Evolutionary conservation across 768 basidiomycete genomes (phyloP), one percentile per base, ranked within the genome.

Genomic region (Leccinum boreale): DNA sequence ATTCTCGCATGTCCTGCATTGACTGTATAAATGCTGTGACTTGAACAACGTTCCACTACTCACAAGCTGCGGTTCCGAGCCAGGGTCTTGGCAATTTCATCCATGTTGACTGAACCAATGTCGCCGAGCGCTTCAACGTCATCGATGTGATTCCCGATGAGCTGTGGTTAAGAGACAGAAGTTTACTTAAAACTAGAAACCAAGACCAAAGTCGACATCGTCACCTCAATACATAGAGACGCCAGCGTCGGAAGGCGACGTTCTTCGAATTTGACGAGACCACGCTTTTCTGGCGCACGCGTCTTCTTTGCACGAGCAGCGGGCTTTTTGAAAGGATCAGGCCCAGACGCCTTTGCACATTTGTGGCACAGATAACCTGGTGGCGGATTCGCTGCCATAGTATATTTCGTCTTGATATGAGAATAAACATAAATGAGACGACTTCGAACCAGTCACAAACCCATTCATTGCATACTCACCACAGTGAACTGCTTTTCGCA

Each of bases 101-200:
- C 86, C 77, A 93, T 78, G 67, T 95, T 98, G 71, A 92, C 71
- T 1, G 82, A 64, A 0, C 94, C 94, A 52, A 98, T 90, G 65
- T 96, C 89, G 0, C 96, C 96, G 15, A 95, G 74, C 0, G 88
- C 86, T 61, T 93, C 92, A 6, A 98, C 87, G 63, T 96, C 91
- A 56, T 94, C 82, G 56, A 98, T 96, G 68, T 92, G 85, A 57
- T 84, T 82, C 17, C 89, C 87, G 56, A 98, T 86, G 23, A 97
- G 75, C 90, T 94, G 56, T 7, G 49, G 58, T 51, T 56, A 10
- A 26, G 21, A 21, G 14, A 14, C 5, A 50, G 4, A 46, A 46
- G 24, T 17, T 47, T 26, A 1, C 26, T 53, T 5, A 51, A 15
- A 9, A 44, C 24, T 9, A 19, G 4, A 36, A 6, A 10, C 6